These are phyloP conservation scores for Trichoderma virens DNA, from an alignment of 495 filamentous ascomycete genomes.

Conservation along the genomic window DNA sequence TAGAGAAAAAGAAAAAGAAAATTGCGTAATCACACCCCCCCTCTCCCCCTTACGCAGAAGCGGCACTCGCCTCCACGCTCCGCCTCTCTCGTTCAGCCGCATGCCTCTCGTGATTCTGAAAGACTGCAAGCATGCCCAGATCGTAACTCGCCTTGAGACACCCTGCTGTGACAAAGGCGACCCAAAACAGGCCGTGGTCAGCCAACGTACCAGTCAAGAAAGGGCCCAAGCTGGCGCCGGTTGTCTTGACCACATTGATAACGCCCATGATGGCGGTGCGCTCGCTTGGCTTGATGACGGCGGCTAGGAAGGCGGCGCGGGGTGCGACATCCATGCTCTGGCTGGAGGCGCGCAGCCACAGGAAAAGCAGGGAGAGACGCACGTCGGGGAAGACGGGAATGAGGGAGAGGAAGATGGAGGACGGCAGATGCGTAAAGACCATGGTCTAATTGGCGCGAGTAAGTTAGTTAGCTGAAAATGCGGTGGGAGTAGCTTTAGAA, in stretches of 20 bases:
- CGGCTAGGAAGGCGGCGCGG: slow-evolving; percentile 69
- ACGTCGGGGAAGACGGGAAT: slow-evolving; percentile 54
- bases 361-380: slow-evolving; percentile 50
- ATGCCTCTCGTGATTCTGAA: slow-evolving; percentile 20
- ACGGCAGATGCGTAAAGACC: slow-evolving; percentile 80
- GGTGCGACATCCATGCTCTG: slow-evolving; percentile 81
- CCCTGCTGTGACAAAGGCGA: slow-evolving; percentile 61
- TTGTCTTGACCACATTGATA: slow-evolving; percentile 60
- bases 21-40: too few relatives aligned
- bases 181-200: slow-evolving; percentile 53
- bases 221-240: slow-evolving; percentile 55
- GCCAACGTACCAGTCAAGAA: slow-evolving; percentile 63
- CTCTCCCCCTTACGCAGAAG: background rate
- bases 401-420: slow-evolving; percentile 60
- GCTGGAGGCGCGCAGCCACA: slow-evolving; percentile 61
- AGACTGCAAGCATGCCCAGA: slow-evolving; percentile 59
- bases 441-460: slow-evolving; percentile 44
- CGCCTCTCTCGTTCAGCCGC: background rate
- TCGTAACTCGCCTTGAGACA: slow-evolving; percentile 63
- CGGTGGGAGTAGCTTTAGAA: slow-evolving; percentile 55
- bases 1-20: too few relatives aligned
- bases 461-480: slow-evolving; percentile 20
- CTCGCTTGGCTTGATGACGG: slow-evolving; percentile 61
- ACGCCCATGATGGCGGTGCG: slow-evolving; percentile 72
- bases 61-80: background rate